Percentiles rank a stretch among this genome's conserved stretches.
These are phyloP conservation scores for Ganoderma sp. DNA, from an alignment of 1,284 basidiomycete species.

Conservation along the genomic window DNA sequence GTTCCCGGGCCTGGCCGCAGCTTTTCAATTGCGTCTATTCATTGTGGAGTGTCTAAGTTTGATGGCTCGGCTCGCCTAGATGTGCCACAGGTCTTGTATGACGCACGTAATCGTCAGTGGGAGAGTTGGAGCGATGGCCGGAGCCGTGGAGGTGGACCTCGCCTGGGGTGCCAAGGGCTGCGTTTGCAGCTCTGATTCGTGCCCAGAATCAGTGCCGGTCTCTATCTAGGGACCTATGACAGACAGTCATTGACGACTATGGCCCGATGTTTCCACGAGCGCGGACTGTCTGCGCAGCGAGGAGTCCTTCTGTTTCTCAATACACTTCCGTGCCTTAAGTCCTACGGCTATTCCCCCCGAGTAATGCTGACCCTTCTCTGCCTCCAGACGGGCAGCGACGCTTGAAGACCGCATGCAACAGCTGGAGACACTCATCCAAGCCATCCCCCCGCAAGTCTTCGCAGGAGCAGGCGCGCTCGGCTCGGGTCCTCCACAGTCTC, in stretches of 20 bases:
- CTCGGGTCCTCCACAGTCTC: slow-evolving; percentile 35
- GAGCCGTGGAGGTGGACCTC: background rate
- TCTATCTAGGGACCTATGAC: too few species aligned
- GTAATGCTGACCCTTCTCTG: background rate
- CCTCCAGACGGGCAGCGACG: slow-evolving; percentile 72
- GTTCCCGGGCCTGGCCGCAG: background rate
- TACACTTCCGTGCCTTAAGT: background rate
- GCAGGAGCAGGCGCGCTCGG: slow-evolving; percentile 54
- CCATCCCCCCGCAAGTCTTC: slow-evolving; percentile 80
- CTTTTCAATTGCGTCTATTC: too few species aligned
- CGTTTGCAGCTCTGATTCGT: too few species aligned
- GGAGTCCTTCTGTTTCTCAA: background rate
- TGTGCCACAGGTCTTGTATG: background rate
- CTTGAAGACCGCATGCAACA: slow-evolving; percentile 86
- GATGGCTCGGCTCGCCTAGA: too few species aligned
- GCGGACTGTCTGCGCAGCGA: too few species aligned
- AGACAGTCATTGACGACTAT: background rate
- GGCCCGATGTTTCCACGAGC: slow-evolving; percentile 17
- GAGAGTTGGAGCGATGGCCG: background rate
- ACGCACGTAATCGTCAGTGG: background rate
- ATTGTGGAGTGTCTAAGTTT: too few species aligned
- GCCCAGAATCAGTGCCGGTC: too few species aligned
- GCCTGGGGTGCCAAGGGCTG: too few species aligned
- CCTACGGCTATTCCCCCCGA: background rate
- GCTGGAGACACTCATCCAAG: slow-evolving; percentile 79